Conservation (phyloP, 1,139 yeast species). For the Nakaseomyces uthaithaninus region DNA sequence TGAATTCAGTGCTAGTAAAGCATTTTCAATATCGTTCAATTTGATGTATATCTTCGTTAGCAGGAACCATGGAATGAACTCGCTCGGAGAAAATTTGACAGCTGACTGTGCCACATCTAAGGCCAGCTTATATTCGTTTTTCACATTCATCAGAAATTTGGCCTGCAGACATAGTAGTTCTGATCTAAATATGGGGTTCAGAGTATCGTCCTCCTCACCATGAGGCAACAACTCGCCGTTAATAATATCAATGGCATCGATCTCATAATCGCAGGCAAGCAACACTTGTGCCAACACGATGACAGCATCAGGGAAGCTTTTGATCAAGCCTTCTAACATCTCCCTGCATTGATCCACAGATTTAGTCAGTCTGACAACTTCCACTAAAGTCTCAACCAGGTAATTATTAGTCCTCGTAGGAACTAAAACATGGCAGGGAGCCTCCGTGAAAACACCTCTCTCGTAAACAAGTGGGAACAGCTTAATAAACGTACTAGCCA, state of each 20-base stretch:
- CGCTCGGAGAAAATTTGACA: constrained; percentile 84
- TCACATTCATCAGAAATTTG: constrained; percentile 53
- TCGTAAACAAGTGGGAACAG: constrained; percentile 55
- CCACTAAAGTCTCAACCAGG: constrained; percentile 73
- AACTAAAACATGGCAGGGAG: constrained; percentile 40
- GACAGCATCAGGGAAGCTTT: constrained; percentile 41
- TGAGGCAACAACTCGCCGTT: constrained; percentile 43
- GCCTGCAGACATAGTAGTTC: constrained; percentile 48
- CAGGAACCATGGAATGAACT: constrained; percentile 82
- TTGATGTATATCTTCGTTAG: constrained; percentile 70
- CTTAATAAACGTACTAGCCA: constrained; percentile 34
- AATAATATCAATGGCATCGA: constrained; percentile 64
- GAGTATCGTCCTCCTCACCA: constrained; percentile 38
- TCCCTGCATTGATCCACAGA: constrained; percentile 55
- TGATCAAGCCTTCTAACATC: constrained; percentile 38
- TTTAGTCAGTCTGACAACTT: constrained; percentile 63
- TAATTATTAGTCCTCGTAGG: constrained; percentile 73
- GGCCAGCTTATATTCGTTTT: constrained; percentile 68
- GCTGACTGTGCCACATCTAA: constrained; percentile 71
- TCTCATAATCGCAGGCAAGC: constrained; percentile 64
- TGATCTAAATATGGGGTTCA: constrained; percentile 27
- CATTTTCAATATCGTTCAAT: constrained; percentile 72
- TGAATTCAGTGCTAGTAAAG: constrained; percentile 77
- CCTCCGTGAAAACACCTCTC: constrained; percentile 60
- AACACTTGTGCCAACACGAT: constrained; percentile 48